Evolutionary conservation across 176 grass and related monocot genomes (phyloP).

Genomic region (Otatea glauca): DNA sequence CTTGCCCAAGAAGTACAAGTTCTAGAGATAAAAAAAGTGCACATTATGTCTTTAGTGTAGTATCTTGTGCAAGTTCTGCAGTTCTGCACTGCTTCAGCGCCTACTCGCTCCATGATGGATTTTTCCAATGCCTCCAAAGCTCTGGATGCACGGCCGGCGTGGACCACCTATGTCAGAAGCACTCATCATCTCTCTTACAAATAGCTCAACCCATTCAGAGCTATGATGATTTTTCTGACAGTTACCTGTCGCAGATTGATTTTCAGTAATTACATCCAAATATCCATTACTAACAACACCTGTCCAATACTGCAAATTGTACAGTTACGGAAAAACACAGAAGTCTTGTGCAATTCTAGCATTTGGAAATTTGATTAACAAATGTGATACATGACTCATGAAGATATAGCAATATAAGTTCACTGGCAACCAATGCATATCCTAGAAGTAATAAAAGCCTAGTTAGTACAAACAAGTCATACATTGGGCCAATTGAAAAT

Average conservation of each 20-base stretch:
- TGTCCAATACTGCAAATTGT: constrained; percentile 41
- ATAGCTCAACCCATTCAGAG: constrained; percentile 79
- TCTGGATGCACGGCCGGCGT: constrained; percentile 58
- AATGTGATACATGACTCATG: not conserved
- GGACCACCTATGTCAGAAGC: constrained; percentile 77
- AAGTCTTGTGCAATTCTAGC: not conserved
- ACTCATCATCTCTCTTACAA: constrained; percentile 83
- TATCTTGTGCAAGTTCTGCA: constrained; percentile 73
- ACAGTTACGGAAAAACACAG: not conserved
- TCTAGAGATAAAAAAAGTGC: constrained; percentile 9
- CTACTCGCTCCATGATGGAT: constrained; percentile 52
- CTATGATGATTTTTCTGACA: constrained; percentile 43
- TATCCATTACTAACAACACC: constrained; percentile 53
- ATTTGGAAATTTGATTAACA: constrained; percentile 23
- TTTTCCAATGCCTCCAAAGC: constrained; percentile 74
- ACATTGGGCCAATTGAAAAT: not conserved
- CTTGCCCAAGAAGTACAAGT: not conserved
- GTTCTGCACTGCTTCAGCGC: constrained; percentile 59
- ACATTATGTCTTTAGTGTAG: constrained; percentile 1
- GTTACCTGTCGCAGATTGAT: constrained; percentile 36
- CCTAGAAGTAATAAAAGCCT: constrained; percentile 16
- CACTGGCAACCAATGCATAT: not conserved
- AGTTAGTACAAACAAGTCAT: not conserved
- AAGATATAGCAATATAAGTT: constrained; percentile 19
- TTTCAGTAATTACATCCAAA: constrained; percentile 46